Base-by-base conservation (phyloP, 129 eudicot species). In the Artemisia tridentata region DNA sequence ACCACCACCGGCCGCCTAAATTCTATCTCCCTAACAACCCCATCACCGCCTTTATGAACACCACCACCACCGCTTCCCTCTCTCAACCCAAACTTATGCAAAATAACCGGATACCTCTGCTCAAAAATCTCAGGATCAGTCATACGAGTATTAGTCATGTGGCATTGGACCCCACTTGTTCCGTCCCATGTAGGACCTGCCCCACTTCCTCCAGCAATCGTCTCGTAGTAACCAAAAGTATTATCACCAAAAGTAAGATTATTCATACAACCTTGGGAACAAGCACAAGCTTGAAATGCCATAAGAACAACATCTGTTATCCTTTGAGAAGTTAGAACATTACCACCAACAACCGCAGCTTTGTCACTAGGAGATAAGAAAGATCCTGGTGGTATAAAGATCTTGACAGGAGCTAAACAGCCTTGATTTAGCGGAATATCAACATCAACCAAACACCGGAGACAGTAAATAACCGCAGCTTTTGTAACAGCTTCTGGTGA, bases 231-330 rank as follows among this genome's bases (percentile, higher is more conserved):
- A 5, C 98, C 98, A 31, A 93, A 93, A 1, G 92, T 87, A n/a
- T 87, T 76, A 7, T 93, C 98, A 72, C 98, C 98, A 71, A 93
- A 93, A 48, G 99, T 93, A 46, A 93, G 84, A 71, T 93, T 93
- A 58, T 93, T 93, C 99, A 93, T 93, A 74, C 99, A 93, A 27
- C 99, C 99, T 65, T 93, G 97, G 21, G 99, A 93, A 57, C 99
- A 93, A 61, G 99, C 97, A 62, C 97, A 93, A 1, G 99, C 97
- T 77, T 90, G 89, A 72, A 93, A 93, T 7, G 99, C 99, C 71
- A 92, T 85, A 12, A 93, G 84, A 6, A 93, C 83, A 38, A 93
- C 97, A 46, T 93, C 99, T 25, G 99, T 90, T 3, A 90, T 81
- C 54, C 99, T 87, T 65, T 93, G 99, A 4, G 99, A 93, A 2